Evolutionary conservation across 768 basidiomycete genomes (phyloP), one percentile per base, ranked within the genome.

Genomic region (Hortiboletus campestris): DNA sequence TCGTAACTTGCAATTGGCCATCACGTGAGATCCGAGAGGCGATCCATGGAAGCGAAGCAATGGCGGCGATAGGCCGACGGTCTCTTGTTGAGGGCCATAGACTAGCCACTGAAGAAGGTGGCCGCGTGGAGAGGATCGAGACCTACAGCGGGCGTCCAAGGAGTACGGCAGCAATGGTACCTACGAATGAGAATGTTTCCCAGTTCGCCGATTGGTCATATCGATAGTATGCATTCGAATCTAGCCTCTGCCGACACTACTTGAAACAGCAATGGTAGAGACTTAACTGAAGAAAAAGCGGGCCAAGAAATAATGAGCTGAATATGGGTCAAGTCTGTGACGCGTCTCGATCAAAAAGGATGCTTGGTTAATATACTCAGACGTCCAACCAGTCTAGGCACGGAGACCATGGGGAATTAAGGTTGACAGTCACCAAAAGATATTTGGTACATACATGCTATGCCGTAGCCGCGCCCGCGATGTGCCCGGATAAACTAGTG

Each of bases 51-150:
- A 61, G 57, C 41, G 45, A 56, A 36, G 53, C 28, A 19, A 62
- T 67, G 66, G 67, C 67, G 67, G 67, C 29, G 67, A 69, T 69
- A 69, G 56, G 59, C 52, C 25, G 55, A 49, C 59, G 53, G 49
- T 36, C 47, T 36, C 47, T 47, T 46, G 57, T 58, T 41, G 36
- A 53, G 51, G 17, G 36, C 28, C 16, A 55, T 53, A 45, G 58
- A 14, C 46, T 49, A 49, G 56, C 64, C 41, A 51, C 36, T 49
- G 45, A 41, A 55, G 52, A 67, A 68, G 65, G 22, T 50, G 32
- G 41, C 66, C 66, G 61, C 57, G 47, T 63, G 56, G 41, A 45
- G 46, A 31, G 31, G 66, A 48, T 58, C 61, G 57, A 61, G 58
- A 56, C 51, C 49, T 19, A 35, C 34, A 12, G 49, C 55, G 49